Percentiles rank a stretch among this genome's conserved stretches.
These are phyloP conservation scores for Saturnispora mendoncae DNA, from an alignment of 805 yeast species.

Conservation along the genomic window DNA sequence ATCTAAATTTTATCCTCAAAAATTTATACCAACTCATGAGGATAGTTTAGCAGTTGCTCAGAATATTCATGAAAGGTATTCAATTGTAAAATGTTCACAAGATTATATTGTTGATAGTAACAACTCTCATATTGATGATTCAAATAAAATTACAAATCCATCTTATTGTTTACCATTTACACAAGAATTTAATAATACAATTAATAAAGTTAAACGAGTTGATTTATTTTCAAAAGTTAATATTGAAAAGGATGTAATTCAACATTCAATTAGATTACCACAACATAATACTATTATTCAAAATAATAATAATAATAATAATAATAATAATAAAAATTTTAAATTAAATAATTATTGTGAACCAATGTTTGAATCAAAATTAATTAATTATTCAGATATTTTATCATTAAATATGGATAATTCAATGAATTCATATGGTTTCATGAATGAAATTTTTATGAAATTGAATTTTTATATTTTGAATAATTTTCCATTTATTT, in stretches of 20 bases:
- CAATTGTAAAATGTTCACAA: neutral
- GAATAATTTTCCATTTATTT: slow-evolving; percentile 10
- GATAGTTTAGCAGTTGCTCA: neutral
- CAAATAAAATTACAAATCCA: neutral
- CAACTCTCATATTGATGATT: neutral
- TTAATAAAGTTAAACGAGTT: neutral
- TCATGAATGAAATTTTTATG: slow-evolving; percentile 7
- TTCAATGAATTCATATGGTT: slow-evolving; percentile 8
- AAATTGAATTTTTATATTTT: slow-evolving; percentile 7
- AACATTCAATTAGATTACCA: slow-evolving; percentile 3
- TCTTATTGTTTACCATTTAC: neutral
- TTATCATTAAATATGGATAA: slow-evolving; percentile 5
- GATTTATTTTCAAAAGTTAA: slow-evolving; percentile 2
- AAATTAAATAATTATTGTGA: slow-evolving; percentile 1
- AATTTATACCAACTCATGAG: neutral
- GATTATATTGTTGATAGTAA: neutral
- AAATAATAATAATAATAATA: too few species aligned
- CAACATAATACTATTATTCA: too few species aligned
- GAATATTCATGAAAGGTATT: neutral
- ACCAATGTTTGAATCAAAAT: slow-evolving; percentile 10
- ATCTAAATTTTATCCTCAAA: neutral
- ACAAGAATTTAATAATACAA: neutral
- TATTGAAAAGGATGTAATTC: neutral
- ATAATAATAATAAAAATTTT: too few species aligned
- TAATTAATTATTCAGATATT: slow-evolving; percentile 5